Percentiles rank a stretch among this genome's conserved stretches.
These are phyloP conservation scores for Fraxinus angustifolia DNA, from an alignment of 305 asterid genomes.

Conservation along the genomic window DNA sequence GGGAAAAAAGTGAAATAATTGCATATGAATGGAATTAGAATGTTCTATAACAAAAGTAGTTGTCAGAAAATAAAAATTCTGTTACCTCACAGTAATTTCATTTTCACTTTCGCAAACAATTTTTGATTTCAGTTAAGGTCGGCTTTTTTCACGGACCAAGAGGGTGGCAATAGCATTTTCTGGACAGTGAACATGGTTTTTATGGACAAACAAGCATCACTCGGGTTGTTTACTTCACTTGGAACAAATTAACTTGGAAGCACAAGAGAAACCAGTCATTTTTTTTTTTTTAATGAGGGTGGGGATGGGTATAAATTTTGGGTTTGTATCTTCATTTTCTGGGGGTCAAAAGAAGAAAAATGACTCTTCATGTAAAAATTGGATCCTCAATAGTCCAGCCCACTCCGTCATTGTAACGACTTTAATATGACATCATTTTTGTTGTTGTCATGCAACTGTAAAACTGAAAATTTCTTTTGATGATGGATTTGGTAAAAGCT, in stretches of 20 bases:
- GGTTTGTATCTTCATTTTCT: neutral
- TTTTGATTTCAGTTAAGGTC: slow-evolving; percentile 22
- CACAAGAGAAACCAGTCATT: neutral
- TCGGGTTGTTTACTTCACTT: slow-evolving; percentile 1
- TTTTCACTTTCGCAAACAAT: neutral
- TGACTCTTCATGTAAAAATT: neutral
- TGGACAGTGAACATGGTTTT: neutral
- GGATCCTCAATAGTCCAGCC: neutral
- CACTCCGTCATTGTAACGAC: neutral
- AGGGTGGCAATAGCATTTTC: neutral
- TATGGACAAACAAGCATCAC: neutral
- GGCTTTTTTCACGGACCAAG: neutral
- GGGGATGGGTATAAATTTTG: neutral
- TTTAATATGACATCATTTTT: neutral
- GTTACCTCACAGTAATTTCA: neutral
- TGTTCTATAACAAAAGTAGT: neutral
- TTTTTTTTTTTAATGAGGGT: neutral
- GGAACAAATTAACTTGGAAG: slow-evolving; percentile 6
- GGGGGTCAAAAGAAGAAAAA: neutral
- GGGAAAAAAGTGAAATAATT: neutral
- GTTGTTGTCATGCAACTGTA: neutral
- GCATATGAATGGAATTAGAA: neutral
- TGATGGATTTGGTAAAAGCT: neutral
- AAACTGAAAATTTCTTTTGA: neutral
- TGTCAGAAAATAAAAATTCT: neutral